These are phyloP conservation scores for Thoreauomyces humboldtii DNA, from an alignment of 192 early-diverging fungal genomes.

Conservation along the genomic window DNA sequence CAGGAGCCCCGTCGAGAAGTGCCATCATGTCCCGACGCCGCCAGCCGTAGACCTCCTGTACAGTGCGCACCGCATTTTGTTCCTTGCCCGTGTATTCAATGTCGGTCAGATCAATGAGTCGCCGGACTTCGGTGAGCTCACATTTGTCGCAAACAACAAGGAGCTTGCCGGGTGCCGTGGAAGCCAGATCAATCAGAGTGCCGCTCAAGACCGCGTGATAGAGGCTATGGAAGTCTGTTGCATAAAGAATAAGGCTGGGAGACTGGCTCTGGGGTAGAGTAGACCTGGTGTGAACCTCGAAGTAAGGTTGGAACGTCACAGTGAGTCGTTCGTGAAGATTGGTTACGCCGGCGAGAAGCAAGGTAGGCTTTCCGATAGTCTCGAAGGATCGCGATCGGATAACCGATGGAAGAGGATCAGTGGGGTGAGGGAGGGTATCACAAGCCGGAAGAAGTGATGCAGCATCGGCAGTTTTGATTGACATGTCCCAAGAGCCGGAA, in stretches of 20 bases:
- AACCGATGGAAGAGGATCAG: too few relatives aligned
- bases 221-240: slow-evolving; percentile 2
- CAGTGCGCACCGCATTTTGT: neutral
- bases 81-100: slow-evolving; percentile 3
- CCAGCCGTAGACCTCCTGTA: neutral
- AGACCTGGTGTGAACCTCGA: neutral
- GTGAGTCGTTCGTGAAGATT: neutral
- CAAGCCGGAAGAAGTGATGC: too few relatives aligned
- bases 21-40: neutral
- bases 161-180: neutral
- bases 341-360: neutral
- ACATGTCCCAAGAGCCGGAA: too few relatives aligned
- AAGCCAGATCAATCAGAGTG: neutral
- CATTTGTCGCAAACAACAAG: neutral
- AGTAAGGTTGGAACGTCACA: neutral
- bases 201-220: neutral
- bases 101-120: neutral
- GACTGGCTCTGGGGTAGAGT: neutral
- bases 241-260: neutral
- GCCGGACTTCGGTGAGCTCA: neutral
- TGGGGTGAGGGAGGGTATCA: too few relatives aligned
- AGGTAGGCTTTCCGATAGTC: neutral
- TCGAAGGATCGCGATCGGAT: too few relatives aligned
- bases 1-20: too few relatives aligned
- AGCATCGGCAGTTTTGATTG: too few relatives aligned